Evolutionary conservation across 805 yeast genomes (phyloP).

Genomic region (Ogataea populi-albae): DNA sequence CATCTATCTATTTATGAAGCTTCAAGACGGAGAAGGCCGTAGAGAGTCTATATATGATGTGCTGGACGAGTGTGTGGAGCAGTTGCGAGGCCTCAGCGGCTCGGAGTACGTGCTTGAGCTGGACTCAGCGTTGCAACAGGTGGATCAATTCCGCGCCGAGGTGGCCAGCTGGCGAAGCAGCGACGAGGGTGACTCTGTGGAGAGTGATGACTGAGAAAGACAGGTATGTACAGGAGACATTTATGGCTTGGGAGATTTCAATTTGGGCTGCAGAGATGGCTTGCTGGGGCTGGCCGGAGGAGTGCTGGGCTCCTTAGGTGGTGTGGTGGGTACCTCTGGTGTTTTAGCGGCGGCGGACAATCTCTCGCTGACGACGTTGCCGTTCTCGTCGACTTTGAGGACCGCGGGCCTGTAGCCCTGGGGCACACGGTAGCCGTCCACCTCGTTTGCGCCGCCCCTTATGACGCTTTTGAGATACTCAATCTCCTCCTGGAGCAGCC

Average conservation of each 20-base stretch:
- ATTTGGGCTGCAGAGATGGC: conserved; percentile 4
- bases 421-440: conserved; percentile 47
- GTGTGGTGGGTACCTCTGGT: background rate
- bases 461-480: conserved; percentile 52
- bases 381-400: conserved; percentile 35
- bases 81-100: conserved; percentile 7
- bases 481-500: conserved; percentile 67
- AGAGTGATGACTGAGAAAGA: background rate
- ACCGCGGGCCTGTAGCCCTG: conserved; percentile 48
- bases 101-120: conserved; percentile 10
- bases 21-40: conserved; percentile 4
- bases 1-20: conserved; percentile 11
- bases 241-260: background rate
- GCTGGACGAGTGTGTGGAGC: conserved; percentile 9
- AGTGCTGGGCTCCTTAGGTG: background rate
- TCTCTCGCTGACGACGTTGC: conserved; percentile 11
- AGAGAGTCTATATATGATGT: conserved; percentile 2
- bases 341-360: background rate
- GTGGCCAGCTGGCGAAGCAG: conserved; percentile 3
- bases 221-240: no score
- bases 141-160: conserved; percentile 6
- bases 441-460: conserved; percentile 29
- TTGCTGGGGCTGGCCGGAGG: background rate
- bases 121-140: conserved; percentile 2
- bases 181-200: background rate